Conservation (phyloP, 2,329 filamentous ascomycete species). For the Simplicillium aogashimaense region DNA sequence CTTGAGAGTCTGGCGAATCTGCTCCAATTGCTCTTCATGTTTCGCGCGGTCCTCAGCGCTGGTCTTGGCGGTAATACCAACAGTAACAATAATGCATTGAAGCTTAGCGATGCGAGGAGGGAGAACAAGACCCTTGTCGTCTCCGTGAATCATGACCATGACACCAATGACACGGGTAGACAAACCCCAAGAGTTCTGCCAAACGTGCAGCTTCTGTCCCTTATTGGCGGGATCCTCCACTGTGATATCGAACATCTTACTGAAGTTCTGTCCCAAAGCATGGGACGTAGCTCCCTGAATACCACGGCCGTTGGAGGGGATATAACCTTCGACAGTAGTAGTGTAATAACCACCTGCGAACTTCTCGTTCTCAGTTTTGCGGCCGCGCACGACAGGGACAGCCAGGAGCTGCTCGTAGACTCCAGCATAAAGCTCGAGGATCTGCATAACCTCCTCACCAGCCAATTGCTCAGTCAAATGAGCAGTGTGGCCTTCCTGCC, state of each 20-base stretch:
- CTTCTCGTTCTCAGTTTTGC: slow-evolving; percentile 96
- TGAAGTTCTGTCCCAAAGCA: slow-evolving; percentile 94
- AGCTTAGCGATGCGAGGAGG: slow-evolving; percentile 82
- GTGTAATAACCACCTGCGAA: slow-evolving; percentile 96
- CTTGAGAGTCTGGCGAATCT: slow-evolving; percentile 58
- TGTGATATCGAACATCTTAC: slow-evolving; percentile 97
- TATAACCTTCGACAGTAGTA: slow-evolving; percentile 93
- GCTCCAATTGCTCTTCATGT: slow-evolving; percentile 66
- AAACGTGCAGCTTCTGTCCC: slow-evolving; percentile 74
- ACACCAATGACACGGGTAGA: slow-evolving; percentile 96
- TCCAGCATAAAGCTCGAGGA: slow-evolving; percentile 83
- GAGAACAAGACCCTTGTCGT: slow-evolving; percentile 89
- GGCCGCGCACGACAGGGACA: slow-evolving; percentile 85
- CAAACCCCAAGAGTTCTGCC: slow-evolving; percentile 99
- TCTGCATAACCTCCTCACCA: slow-evolving; percentile 78
- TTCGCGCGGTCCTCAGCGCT: slow-evolving; percentile 67
- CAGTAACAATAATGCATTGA: slow-evolving; percentile 81
- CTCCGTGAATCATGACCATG: slow-evolving; percentile 97
- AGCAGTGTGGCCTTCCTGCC: slow-evolving; percentile 92
- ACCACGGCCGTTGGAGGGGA: slow-evolving; percentile 87
- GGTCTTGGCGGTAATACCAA: slow-evolving; percentile 85
- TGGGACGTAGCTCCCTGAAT: slow-evolving; percentile 96
- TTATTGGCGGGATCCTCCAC: slow-evolving; percentile 85
- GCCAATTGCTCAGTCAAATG: slow-evolving; percentile 79
- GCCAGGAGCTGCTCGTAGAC: slow-evolving; percentile 92